Conservation (phyloP, 176 grass and related monocot species). For the Carex cristatella region DNA sequence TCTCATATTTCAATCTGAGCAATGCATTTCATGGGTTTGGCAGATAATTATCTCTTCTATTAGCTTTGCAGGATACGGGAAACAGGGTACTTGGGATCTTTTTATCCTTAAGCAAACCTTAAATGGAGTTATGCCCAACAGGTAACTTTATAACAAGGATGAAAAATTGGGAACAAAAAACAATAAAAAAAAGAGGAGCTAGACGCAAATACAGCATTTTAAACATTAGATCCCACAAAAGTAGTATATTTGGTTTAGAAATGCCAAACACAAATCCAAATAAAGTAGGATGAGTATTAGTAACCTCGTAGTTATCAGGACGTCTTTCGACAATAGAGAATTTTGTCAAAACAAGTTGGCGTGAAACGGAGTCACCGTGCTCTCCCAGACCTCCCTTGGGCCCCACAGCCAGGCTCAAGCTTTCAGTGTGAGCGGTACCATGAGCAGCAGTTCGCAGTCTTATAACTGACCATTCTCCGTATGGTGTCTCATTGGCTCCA, state of each 20-base stretch:
- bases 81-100: background rate
- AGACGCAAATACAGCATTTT: background rate
- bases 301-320: constrained; percentile 93
- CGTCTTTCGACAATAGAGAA: constrained; percentile 86
- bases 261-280: background rate
- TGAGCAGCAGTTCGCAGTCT: constrained; percentile 83
- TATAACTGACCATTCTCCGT: constrained; percentile 95
- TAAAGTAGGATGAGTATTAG: background rate
- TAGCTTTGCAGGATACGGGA: background rate
- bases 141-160: background rate
- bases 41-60: background rate
- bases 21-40: background rate
- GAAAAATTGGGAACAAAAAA: background rate
- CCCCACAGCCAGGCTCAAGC: constrained; percentile 71
- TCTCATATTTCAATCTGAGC: background rate
- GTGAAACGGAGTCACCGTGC: constrained; percentile 91
- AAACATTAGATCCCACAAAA: background rate
- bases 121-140: background rate
- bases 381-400: constrained; percentile 96
- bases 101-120: background rate
- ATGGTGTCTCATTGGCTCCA: constrained; percentile 89
- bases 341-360: constrained; percentile 88
- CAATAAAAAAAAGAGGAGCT: background rate
- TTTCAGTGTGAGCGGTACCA: constrained; percentile 83
- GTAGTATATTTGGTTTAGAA: background rate